These are phyloP conservation scores for Psidium friedrichsthalianum DNA, from an alignment of 345 rosid genomes.

Conservation along the genomic window DNA sequence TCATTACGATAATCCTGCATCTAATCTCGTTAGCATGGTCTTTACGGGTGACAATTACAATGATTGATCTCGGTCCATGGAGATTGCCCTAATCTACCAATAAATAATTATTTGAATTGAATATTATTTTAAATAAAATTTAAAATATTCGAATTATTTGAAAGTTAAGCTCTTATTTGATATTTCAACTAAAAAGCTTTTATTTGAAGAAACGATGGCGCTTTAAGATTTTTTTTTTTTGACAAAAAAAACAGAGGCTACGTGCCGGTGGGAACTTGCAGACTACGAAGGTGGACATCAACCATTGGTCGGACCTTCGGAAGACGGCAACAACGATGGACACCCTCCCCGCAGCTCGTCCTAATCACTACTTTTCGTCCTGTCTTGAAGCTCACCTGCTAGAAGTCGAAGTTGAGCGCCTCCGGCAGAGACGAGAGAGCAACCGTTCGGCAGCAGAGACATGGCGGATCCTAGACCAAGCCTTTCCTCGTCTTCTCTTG, in stretches of 20 bases:
- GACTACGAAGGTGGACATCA: not conserved
- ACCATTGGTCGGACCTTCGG: not conserved
- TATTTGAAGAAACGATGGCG: too few species aligned
- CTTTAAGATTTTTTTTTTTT: too few species aligned
- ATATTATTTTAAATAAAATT: not conserved
- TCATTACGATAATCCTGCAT: too few species aligned
- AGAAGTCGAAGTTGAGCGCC: not conserved
- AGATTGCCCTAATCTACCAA: too few species aligned
- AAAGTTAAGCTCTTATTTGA: too few species aligned
- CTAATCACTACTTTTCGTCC: not conserved
- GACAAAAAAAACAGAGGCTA: not conserved
- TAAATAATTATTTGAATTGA: rapidly evolving
- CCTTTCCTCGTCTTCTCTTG: not conserved
- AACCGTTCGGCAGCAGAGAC: not conserved
- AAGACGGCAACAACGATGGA: not conserved
- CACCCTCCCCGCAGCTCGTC: not conserved
- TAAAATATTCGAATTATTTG: too few species aligned
- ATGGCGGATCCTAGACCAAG: not conserved
- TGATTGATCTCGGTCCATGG: too few species aligned
- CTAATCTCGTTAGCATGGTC: too few species aligned
- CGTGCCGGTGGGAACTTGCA: not conserved
- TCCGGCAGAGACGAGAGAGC: not conserved
- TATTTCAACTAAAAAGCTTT: too few species aligned
- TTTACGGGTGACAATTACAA: too few species aligned
- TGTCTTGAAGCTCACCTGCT: not conserved